Conservation (phyloP, 164 flowering plant genomes). For the Vitis amurensis region DNA sequence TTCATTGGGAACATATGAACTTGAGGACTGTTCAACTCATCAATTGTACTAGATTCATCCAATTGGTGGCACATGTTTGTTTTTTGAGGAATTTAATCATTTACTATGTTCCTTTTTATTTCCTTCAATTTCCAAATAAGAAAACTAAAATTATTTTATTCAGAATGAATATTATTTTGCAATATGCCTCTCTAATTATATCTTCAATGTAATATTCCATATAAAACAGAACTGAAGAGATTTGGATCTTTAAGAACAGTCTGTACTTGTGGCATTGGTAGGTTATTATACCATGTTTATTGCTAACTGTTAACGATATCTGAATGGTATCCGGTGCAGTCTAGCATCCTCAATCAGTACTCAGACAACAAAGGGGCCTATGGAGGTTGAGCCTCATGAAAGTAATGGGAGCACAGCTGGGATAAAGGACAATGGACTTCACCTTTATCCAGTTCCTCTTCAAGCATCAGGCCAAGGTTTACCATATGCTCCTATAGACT, state of each 20-base stretch:
- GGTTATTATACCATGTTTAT: background rate
- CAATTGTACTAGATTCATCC: too few relatives aligned
- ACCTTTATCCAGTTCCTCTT: conserved; percentile 41
- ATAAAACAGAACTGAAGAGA: background rate
- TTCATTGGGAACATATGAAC: too few relatives aligned
- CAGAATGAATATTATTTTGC: background rate
- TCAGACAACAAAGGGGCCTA: conserved; percentile 13
- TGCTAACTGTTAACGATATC: background rate
- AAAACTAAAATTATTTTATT: background rate
- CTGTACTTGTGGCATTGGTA: background rate
- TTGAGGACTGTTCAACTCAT: too few relatives aligned
- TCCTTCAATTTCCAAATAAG: too few relatives aligned
- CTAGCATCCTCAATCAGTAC: conserved; percentile 2
- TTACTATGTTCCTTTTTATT: too few relatives aligned
- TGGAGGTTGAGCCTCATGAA: conserved; percentile 40
- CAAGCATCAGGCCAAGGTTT: conserved; percentile 60
- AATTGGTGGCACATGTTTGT: too few relatives aligned
- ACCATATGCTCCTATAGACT: conserved; percentile 86
- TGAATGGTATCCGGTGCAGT: conserved; percentile 2
- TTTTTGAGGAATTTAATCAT: too few relatives aligned
- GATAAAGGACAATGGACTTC: conserved; percentile 22
- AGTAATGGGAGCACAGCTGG: conserved; percentile 21
- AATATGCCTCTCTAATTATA: background rate
- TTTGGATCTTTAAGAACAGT: background rate
- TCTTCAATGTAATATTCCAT: background rate